Conservation (phyloP, 2,329 filamentous ascomycete species). For the Acrocalymma vagum region DNA sequence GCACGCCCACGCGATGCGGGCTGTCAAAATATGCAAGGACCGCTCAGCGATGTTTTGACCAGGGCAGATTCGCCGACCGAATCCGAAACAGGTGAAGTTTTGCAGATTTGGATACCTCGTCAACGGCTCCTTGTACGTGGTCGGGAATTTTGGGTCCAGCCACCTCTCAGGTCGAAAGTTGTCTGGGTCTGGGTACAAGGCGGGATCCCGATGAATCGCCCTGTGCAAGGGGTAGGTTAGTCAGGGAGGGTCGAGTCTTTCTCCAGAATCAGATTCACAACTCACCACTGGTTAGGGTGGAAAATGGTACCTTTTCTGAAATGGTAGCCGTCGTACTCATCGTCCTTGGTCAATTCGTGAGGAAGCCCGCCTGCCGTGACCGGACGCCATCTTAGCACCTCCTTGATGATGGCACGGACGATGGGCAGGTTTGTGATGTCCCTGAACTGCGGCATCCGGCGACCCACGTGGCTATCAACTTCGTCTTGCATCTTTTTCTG, state of each 20-base stretch:
- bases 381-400: conserved; percentile 24
- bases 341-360: conserved; percentile 17
- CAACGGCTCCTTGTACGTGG: conserved; percentile 19
- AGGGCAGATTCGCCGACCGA: conserved; percentile 19
- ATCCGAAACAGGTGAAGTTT: conserved; percentile 19
- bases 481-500: conserved; percentile 64
- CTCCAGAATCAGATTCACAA: no score
- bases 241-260: no score
- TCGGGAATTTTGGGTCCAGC: conserved; percentile 43
- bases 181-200: conserved; percentile 67
- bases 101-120: conserved; percentile 15
- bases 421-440: conserved; percentile 17
- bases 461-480: conserved; percentile 64
- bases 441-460: conserved; percentile 13
- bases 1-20: conserved; percentile 22
- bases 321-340: conserved; percentile 26
- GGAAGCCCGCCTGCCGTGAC: conserved; percentile 23
- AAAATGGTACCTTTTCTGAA: conserved; percentile 24
- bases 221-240: conserved; percentile 8
- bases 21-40: conserved; percentile 14
- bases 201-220: conserved; percentile 64
- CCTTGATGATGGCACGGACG: conserved; percentile 20
- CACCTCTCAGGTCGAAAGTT: conserved; percentile 67
- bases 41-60: conserved; percentile 23
- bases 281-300: conserved; percentile 22